Conservation (phyloP, 2,329 filamentous ascomycete species). For the Penicillium sumatraense region DNA sequence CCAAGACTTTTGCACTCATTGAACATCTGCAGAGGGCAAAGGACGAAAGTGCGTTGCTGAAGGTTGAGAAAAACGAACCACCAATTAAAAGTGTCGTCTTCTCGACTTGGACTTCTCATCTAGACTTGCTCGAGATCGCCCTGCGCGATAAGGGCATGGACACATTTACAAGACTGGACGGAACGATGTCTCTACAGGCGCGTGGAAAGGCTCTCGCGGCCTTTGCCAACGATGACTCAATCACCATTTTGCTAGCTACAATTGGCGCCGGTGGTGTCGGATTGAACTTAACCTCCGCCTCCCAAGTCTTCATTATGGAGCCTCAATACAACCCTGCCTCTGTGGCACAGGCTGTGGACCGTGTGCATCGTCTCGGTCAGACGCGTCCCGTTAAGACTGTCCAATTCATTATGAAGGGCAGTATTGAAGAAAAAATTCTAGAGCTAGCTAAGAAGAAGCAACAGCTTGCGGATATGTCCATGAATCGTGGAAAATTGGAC, state of each 20-base stretch:
- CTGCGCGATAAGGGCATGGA: conserved; percentile 62
- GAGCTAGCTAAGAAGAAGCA: conserved; percentile 90
- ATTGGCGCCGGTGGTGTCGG: conserved; percentile 91
- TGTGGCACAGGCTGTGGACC: conserved; percentile 91
- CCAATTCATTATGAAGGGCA: conserved; percentile 85
- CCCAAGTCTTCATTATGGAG: conserved; percentile 94
- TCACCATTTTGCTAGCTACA: conserved; percentile 85
- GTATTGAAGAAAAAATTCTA: conserved; percentile 94
- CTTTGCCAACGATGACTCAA: conserved; percentile 72
- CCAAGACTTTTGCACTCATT: conserved; percentile 84
- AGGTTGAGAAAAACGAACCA: conserved; percentile 65
- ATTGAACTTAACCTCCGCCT: conserved; percentile 85
- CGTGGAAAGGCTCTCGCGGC: conserved; percentile 75
- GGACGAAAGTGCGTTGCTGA: conserved; percentile 53
- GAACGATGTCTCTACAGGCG: conserved; percentile 77
- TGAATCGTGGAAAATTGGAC: conserved; percentile 68
- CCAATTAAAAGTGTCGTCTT: conserved; percentile 95
- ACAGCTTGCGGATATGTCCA: conserved; percentile 82
- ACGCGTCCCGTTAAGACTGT: conserved; percentile 84
- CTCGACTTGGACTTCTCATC: conserved; percentile 92
- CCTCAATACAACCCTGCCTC: conserved; percentile 96
- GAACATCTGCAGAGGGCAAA: conserved; percentile 71
- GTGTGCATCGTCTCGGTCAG: conserved; percentile 89
- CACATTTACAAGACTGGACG: conserved; percentile 80
- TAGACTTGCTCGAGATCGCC: conserved; percentile 88